A percentile compares a stretch with the other conserved stretches of the same genome.
These are phyloP conservation scores for Quercus mongolica DNA, from an alignment of 306 rosid species.

Conservation along the genomic window DNA sequence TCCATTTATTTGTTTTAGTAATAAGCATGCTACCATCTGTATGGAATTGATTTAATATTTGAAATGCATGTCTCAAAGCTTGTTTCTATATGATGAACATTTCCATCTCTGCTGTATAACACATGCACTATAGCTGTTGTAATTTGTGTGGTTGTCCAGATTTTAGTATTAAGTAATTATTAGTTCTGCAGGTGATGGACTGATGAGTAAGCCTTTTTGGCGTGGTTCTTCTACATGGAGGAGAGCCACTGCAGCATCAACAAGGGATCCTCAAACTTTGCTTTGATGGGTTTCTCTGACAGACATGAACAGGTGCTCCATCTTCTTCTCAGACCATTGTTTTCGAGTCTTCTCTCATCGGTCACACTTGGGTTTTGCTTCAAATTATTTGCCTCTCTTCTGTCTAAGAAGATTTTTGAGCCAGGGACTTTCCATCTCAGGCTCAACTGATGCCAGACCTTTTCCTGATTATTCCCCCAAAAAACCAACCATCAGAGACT, in stretches of 20 bases:
- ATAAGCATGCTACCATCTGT: neutral
- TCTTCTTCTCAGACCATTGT: slow-evolving; percentile 23
- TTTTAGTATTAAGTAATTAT: neutral
- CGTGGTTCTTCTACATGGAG: slow-evolving; percentile 18
- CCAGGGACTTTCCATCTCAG: slow-evolving; percentile 19
- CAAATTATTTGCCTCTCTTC: slow-evolving; percentile 13
- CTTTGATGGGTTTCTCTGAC: slow-evolving; percentile 39
- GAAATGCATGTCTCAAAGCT: neutral
- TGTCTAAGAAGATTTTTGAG: slow-evolving; percentile 20
- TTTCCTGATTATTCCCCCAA: slow-evolving; percentile 85
- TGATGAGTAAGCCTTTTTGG: slow-evolving; percentile 25
- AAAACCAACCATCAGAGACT: slow-evolving; percentile 54
- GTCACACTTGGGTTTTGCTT: slow-evolving; percentile 3
- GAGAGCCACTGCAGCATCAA: slow-evolving; percentile 8
- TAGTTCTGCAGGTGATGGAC: slow-evolving; percentile 28
- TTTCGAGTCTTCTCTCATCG: slow-evolving; percentile 20
- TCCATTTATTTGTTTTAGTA: neutral
- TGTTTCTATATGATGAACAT: neutral
- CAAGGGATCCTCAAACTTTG: slow-evolving; percentile 15
- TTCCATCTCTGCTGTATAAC: neutral
- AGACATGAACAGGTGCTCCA: slow-evolving; percentile 55
- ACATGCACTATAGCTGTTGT: neutral
- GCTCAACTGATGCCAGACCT: slow-evolving; percentile 49
- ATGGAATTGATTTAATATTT: neutral
- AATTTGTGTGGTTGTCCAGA: neutral